phyloP scores from a whole-genome alignment of 2,329 filamentous ascomycete genomes.

The Penicillium sp. region DNA sequence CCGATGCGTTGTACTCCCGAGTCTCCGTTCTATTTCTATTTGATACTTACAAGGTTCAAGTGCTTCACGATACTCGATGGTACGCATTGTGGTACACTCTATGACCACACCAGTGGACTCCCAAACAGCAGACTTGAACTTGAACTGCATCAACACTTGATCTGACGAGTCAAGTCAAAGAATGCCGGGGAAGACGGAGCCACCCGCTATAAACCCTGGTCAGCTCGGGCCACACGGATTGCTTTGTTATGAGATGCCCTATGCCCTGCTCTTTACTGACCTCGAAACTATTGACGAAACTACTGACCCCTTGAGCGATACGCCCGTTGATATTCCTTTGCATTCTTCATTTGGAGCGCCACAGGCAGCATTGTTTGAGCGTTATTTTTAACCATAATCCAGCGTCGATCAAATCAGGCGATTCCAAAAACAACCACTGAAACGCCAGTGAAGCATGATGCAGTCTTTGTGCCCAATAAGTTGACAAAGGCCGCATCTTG shows the following conservation, averaged over 20 bases:
- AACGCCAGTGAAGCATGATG: conserved; percentile 6
- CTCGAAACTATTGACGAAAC: neutral
- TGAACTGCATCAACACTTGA: too few species aligned
- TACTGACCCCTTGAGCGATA: neutral
- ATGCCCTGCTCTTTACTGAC: neutral
- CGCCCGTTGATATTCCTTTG: neutral
- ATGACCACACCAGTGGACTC: neutral
- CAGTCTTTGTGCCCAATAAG: conserved; percentile 13
- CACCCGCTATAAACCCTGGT: neutral
- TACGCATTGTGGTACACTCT: neutral
- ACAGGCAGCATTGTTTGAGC: neutral
- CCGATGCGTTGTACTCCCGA: neutral
- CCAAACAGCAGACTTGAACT: neutral
- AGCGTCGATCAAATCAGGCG: neutral
- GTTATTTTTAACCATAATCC: neutral
- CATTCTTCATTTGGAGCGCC: neutral
- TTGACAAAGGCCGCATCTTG: conserved; percentile 1
- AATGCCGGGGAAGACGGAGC: neutral
- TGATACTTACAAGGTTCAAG: neutral
- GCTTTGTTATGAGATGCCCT: neutral
- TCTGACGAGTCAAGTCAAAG: neutral
- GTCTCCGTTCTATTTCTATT: neutral
- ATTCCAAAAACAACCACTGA: neutral
- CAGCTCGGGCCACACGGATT: neutral
- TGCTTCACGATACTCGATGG: neutral